Percentiles rank a stretch among this genome's conserved stretches.
phyloP scores from a whole-genome alignment of 1,139 yeast genomes.

The Yamadazyma trypodendri region DNA sequence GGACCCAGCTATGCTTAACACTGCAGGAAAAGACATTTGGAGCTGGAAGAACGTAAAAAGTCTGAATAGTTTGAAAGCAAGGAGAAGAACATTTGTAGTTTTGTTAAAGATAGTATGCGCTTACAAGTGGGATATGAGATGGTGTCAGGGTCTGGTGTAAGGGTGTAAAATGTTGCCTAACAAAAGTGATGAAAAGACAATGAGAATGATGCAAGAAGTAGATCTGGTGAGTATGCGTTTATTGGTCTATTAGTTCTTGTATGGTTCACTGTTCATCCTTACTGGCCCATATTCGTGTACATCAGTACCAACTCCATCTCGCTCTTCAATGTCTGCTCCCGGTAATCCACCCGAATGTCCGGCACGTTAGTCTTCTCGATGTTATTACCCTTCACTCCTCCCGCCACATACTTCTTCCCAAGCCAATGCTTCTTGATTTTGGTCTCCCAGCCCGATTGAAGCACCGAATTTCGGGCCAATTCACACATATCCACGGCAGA shows the following conservation, averaged over 20 bases:
- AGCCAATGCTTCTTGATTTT: conserved; percentile 88
- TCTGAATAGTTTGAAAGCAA: background rate
- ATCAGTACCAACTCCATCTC: conserved; percentile 72
- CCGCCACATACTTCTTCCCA: conserved; percentile 62
- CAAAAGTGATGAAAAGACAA: no score
- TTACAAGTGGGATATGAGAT: no score
- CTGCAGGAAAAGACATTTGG: conserved; percentile 31
- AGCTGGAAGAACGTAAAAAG: background rate
- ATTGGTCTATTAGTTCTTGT: conserved; percentile 2
- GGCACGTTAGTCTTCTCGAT: conserved; percentile 96
- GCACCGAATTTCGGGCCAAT: conserved; percentile 79
- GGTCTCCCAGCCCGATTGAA: conserved; percentile 91
- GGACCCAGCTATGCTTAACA: conserved; percentile 75
- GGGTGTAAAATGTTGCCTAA: no score
- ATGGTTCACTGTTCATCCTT: no score
- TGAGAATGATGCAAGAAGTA: no score
- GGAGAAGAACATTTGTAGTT: background rate
- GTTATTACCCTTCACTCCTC: conserved; percentile 78
- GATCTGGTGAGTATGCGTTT: no score
- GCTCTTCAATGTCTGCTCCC: conserved; percentile 76
- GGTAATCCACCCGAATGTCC: conserved; percentile 73
- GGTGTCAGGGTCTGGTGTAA: no score
- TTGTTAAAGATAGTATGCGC: conserved; percentile 8
- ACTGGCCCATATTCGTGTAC: conserved; percentile 43
- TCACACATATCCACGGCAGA: conserved; percentile 98